These are phyloP conservation scores for Neurospora crassa DNA, from an alignment of 2,329 filamentous ascomycete species.

Conservation along the genomic window DNA sequence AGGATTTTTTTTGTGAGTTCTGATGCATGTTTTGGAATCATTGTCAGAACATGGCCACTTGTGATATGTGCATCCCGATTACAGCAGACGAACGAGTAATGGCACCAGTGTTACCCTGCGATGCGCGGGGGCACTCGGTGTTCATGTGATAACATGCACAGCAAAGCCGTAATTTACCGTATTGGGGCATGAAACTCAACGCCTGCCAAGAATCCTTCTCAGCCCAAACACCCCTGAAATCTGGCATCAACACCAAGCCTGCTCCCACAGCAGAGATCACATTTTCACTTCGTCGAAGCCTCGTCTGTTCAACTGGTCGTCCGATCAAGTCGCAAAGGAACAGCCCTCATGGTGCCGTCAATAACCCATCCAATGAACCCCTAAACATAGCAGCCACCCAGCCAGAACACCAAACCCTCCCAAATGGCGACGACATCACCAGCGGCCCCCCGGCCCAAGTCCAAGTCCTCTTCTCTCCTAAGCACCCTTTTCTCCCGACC, in stretches of 20 bases:
- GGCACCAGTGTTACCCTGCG: neutral
- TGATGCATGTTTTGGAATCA: neutral
- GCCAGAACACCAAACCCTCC: neutral
- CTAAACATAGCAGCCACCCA: neutral
- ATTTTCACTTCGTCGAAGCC: neutral
- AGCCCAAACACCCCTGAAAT: neutral
- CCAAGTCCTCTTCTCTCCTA: slow-evolving; percentile 14
- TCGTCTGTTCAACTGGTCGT: neutral
- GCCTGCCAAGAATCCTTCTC: neutral
- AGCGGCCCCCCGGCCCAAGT: neutral
- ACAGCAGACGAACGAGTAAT: neutral
- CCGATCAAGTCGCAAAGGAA: neutral
- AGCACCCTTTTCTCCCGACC: slow-evolving; percentile 28
- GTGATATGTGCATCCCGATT: neutral
- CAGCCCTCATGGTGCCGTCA: neutral
- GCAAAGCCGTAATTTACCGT: neutral
- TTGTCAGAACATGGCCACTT: neutral
- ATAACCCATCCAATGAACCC: neutral
- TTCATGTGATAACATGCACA: neutral
- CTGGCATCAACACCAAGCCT: neutral
- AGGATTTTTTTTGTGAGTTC: neutral
- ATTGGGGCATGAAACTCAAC: neutral
- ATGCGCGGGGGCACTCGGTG: neutral
- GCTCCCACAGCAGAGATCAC: neutral
- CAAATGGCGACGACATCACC: slow-evolving; percentile 8